A percentile compares a stretch with the other conserved stretches of the same genome.
These are phyloP conservation scores for Aspergillus uvarum DNA, from an alignment of 2,329 filamentous ascomycete genomes.

Conservation along the genomic window DNA sequence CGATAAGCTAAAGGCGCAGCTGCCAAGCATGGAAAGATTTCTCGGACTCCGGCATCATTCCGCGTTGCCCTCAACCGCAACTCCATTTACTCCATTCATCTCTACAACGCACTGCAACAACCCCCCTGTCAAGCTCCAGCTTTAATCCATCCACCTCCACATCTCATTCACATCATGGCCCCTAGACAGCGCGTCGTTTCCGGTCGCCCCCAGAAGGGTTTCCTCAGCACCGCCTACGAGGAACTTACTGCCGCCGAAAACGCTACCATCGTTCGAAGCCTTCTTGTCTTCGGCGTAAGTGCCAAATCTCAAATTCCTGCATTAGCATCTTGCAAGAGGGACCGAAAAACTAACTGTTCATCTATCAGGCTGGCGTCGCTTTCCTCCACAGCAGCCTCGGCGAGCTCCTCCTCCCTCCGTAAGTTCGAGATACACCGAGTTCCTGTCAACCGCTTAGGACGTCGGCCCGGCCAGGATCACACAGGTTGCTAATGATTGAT, in stretches of 20 bases:
- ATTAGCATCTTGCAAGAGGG: neutral
- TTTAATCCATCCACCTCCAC: constrained; percentile 2
- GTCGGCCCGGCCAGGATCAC: constrained; percentile 18
- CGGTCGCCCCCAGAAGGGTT: constrained; percentile 47
- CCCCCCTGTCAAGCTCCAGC: constrained; percentile 9
- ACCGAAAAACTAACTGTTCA: constrained; percentile 12
- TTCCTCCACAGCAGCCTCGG: constrained; percentile 68
- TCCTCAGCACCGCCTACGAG: constrained; percentile 60
- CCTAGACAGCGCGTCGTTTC: constrained; percentile 60
- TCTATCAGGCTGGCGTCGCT: constrained; percentile 60
- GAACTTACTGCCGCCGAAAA: constrained; percentile 67
- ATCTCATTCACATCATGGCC: constrained; percentile 51
- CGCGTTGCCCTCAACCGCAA: neutral
- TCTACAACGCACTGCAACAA: constrained; percentile 12
- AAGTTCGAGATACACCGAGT: constrained; percentile 32
- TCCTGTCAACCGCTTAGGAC: neutral
- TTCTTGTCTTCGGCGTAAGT: constrained; percentile 68
- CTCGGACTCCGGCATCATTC: constrained; percentile 20
- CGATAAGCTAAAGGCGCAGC: constrained; percentile 34
- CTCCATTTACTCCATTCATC: constrained; percentile 4
- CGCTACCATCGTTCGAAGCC: constrained; percentile 65
- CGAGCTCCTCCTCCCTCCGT: constrained; percentile 66
- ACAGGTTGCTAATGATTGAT: constrained; percentile 10
- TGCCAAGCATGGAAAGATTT: constrained; percentile 38
- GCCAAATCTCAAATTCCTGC: neutral